phyloP scores from a whole-genome alignment of 768 basidiomycete genomes.

The Lactarius quietus region DNA sequence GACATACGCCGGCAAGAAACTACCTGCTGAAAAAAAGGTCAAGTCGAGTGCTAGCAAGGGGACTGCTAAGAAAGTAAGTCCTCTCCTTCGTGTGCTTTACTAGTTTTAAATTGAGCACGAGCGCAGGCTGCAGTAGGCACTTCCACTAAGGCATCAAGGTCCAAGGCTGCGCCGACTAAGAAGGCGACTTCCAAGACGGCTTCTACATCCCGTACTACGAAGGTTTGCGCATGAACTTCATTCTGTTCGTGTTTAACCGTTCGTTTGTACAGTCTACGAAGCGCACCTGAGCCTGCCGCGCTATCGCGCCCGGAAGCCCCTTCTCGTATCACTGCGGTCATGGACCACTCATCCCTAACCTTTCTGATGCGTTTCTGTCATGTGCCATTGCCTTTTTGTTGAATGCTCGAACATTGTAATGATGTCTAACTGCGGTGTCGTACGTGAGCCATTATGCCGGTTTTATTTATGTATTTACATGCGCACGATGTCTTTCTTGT shows the following conservation, averaged over 20 bases:
- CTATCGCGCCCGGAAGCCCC: not conserved
- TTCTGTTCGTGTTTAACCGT: not conserved
- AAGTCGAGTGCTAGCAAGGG: conserved; percentile 38
- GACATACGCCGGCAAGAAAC: conserved; percentile 25
- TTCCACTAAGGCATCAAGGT: conserved; percentile 29
- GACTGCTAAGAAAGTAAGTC: conserved; percentile 58
- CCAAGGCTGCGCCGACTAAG: conserved; percentile 30
- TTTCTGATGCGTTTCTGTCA: conserved; percentile 5
- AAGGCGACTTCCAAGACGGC: conserved; percentile 6
- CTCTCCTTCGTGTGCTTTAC: not conserved
- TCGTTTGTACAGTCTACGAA: conserved; percentile 5
- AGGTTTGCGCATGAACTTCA: conserved; percentile 2
- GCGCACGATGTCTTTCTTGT: conserved; percentile 17
- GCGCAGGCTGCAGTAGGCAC: conserved; percentile 46
- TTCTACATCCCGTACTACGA: not conserved
- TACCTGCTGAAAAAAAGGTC: conserved; percentile 21
- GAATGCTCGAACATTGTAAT: conserved; percentile 13
- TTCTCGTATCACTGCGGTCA: not conserved
- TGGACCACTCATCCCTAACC: not conserved
- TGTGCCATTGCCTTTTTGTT: conserved; percentile 5
- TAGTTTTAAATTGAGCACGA: conserved; percentile 8
- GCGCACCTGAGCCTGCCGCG: conserved; percentile 1
- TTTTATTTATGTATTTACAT: conserved; percentile 25
- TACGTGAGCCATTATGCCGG: conserved; percentile 13
- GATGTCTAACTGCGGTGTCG: conserved; percentile 7